These are phyloP conservation scores for Neopestalotiopsis sp. DNA, from an alignment of 2,329 filamentous ascomycete species.

Conservation along the genomic window DNA sequence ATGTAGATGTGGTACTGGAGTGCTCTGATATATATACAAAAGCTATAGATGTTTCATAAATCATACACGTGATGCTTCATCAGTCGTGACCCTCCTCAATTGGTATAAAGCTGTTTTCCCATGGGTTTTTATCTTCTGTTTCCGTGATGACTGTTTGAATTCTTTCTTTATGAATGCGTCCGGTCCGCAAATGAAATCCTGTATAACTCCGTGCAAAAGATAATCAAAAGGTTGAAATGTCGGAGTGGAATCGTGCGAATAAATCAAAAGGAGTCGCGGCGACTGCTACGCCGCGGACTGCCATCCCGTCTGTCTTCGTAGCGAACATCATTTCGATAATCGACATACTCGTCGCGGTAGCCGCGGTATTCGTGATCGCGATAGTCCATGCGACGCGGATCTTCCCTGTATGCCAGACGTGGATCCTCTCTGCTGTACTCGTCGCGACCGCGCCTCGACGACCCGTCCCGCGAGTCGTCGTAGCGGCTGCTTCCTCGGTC, in stretches of 20 bases:
- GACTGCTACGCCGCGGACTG: conserved; percentile 23
- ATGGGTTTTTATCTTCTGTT: not conserved
- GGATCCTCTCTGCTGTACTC: conserved; percentile 1
- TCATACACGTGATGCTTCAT: not conserved
- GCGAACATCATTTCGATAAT: conserved; percentile 20
- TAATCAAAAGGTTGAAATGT: not conserved
- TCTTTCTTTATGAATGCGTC: not conserved
- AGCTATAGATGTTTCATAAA: not conserved
- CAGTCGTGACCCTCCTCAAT: not conserved
- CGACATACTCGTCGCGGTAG: conserved; percentile 24
- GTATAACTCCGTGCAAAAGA: conserved; percentile 2
- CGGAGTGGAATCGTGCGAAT: not conserved
- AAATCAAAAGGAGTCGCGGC: conserved; percentile 31
- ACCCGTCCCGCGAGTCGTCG: conserved; percentile 4
- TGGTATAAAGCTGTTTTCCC: not conserved
- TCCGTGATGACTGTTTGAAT: not conserved
- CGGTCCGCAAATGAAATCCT: not conserved
- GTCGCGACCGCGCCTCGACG: conserved; percentile 2
- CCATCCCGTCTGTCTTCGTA: conserved; percentile 23
- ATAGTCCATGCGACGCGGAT: conserved; percentile 12
- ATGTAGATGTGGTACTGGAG: not conserved
- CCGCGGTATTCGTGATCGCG: conserved; percentile 19
- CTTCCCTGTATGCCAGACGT: not conserved
- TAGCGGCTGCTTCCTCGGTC: not conserved
- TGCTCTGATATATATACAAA: not conserved